phyloP scores from a whole-genome alignment of 2,329 filamentous ascomycete genomes.

The Calonectria hongkongensis region DNA sequence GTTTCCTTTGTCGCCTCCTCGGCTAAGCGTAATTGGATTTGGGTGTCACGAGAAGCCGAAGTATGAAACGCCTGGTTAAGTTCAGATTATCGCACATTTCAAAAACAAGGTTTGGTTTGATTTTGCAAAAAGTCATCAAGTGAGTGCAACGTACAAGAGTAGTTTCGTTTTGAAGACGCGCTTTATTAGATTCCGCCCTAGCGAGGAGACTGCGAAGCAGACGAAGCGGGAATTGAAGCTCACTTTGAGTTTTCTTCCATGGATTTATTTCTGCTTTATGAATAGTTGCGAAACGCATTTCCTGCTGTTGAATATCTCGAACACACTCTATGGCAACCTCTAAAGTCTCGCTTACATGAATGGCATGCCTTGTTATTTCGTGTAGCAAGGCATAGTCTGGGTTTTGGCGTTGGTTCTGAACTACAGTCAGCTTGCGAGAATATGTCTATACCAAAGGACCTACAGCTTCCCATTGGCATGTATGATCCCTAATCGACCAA shows the following conservation, averaged over 20 bases:
- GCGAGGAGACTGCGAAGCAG: neutral
- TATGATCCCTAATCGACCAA: neutral
- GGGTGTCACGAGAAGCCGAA: neutral
- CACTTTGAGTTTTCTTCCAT: neutral
- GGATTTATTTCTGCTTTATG: neutral
- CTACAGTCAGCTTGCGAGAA: neutral
- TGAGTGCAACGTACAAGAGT: neutral
- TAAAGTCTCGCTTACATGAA: neutral
- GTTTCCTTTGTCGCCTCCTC: constrained; percentile 1
- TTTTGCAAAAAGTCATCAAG: neutral
- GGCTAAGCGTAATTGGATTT: neutral
- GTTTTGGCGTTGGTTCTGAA: neutral
- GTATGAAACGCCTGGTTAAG: neutral
- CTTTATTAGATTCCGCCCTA: neutral
- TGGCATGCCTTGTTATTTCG: constrained; percentile 4
- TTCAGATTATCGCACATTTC: neutral
- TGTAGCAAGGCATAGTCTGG: neutral
- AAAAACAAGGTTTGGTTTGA: no score
- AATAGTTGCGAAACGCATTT: neutral
- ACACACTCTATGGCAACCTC: neutral
- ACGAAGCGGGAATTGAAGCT: neutral
- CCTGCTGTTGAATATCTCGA: neutral
- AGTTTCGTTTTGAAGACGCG: neutral
- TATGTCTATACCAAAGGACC: neutral
- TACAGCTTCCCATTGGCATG: neutral